These are phyloP conservation scores for Aspergillus udagawae DNA, from an alignment of 2,329 filamentous ascomycete genomes.

Conservation along the genomic window DNA sequence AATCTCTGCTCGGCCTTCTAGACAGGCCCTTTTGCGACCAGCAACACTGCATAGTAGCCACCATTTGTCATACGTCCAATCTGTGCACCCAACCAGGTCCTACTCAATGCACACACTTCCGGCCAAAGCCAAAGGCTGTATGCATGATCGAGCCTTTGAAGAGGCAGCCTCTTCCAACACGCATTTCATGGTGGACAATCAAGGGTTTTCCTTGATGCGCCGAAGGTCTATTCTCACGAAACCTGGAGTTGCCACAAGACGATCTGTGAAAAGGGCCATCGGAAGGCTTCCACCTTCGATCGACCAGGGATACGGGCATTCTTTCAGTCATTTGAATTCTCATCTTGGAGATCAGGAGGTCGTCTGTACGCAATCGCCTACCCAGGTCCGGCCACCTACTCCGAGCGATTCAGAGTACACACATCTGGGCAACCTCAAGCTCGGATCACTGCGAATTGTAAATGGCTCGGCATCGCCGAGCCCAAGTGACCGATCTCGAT, in stretches of 20 bases:
- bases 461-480: conserved; percentile 37
- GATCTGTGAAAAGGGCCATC: conserved; percentile 21
- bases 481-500: conserved; percentile 30
- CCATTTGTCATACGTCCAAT: conserved; percentile 9
- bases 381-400: conserved; percentile 21
- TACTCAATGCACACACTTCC: conserved; percentile 28
- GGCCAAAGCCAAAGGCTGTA: conserved; percentile 19
- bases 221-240: conserved; percentile 34
- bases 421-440: conserved; percentile 38
- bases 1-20: conserved; percentile 15
- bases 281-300: conserved; percentile 21
- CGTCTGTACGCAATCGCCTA: conserved; percentile 6
- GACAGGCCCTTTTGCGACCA: conserved; percentile 20
- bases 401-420: conserved; percentile 33
- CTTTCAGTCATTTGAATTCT: conserved; percentile 6
- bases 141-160: conserved; percentile 23
- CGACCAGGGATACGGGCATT: conserved; percentile 18
- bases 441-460: conserved; percentile 38
- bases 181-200: conserved; percentile 29
- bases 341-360: conserved; percentile 7
- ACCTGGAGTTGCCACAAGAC: conserved; percentile 34
- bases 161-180: conserved; percentile 31
- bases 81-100: conserved; percentile 21
- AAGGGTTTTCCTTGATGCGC: conserved; percentile 34
- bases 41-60: conserved; percentile 11